These are phyloP conservation scores for Colletotrichum lupini DNA, from an alignment of 2,329 filamentous ascomycete genomes.

Conservation along the genomic window DNA sequence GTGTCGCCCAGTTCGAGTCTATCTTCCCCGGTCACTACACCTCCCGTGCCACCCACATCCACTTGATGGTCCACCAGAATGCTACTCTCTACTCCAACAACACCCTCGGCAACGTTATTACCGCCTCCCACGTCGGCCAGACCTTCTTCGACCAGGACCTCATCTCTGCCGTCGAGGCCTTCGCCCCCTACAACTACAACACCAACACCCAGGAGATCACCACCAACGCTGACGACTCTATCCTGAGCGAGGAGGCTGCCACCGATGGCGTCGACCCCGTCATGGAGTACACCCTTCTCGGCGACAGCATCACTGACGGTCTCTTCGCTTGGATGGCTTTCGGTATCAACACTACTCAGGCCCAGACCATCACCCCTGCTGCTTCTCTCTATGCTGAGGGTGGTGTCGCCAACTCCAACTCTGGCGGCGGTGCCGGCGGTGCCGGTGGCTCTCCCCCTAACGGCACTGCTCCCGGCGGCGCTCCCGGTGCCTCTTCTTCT, in stretches of 20 bases:
- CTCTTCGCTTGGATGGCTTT: slow-evolving; percentile 65
- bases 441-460: slow-evolving; percentile 29
- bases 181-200: slow-evolving; percentile 57
- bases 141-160: slow-evolving; percentile 70
- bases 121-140: slow-evolving; percentile 69
- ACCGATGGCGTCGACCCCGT: slow-evolving; percentile 66
- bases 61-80: slow-evolving; percentile 48
- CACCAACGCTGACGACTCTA: slow-evolving; percentile 60
- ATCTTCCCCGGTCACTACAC: slow-evolving; percentile 57
- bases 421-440: slow-evolving; percentile 33
- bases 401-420: slow-evolving; percentile 44
- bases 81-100: slow-evolving; percentile 46
- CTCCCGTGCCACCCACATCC: slow-evolving; percentile 54
- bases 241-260: slow-evolving; percentile 57
- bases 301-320: slow-evolving; percentile 61
- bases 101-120: slow-evolving; percentile 52
- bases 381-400: slow-evolving; percentile 45
- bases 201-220: slow-evolving; percentile 56
- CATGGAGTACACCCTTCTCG: slow-evolving; percentile 67
- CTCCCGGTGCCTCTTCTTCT: neutral
- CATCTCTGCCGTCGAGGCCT: slow-evolving; percentile 58
- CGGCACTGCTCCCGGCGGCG: slow-evolving; percentile 20
- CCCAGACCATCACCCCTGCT: slow-evolving; percentile 42
- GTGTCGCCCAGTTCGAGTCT: slow-evolving; percentile 53
- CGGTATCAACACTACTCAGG: slow-evolving; percentile 53